Conservation (phyloP, 1,139 yeast species). For the Nadsonia commutata region DNA sequence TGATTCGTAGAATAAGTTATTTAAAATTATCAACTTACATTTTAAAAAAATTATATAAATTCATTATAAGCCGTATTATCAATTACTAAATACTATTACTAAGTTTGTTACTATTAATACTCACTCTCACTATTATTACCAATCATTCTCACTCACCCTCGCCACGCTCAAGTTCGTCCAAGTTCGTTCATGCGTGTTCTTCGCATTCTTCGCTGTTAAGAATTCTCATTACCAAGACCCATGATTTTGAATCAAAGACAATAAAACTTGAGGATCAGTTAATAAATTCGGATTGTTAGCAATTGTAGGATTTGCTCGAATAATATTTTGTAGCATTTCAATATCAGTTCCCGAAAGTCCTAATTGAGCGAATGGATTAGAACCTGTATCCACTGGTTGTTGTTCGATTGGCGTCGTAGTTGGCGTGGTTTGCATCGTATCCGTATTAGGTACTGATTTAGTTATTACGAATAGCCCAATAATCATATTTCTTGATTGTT, state of each 20-base stretch:
- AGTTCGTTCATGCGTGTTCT: too few relatives aligned
- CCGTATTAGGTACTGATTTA: background rate
- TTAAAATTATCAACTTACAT: too few relatives aligned
- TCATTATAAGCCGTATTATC: too few relatives aligned
- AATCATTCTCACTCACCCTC: too few relatives aligned
- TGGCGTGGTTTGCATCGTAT: background rate
- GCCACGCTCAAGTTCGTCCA: too few relatives aligned
- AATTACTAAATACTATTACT: too few relatives aligned
- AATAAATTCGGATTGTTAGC: background rate
- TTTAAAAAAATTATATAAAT: too few relatives aligned
- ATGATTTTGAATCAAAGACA: background rate
- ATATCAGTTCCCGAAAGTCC: background rate
- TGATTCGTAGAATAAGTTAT: too few relatives aligned
- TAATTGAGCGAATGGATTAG: background rate
- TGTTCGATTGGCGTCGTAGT: background rate
- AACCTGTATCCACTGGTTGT: background rate
- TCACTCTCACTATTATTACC: too few relatives aligned
- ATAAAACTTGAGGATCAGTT: background rate
- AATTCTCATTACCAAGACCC: too few relatives aligned
- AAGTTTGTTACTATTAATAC: too few relatives aligned
- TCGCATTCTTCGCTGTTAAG: too few relatives aligned
- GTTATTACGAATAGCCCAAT: background rate
- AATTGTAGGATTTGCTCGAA: background rate
- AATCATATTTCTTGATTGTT: background rate
- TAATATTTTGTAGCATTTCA: background rate